Evolutionary conservation across 163 green algal genomes (phyloP).

Genomic region (Scenedesmus sp.): DNA sequence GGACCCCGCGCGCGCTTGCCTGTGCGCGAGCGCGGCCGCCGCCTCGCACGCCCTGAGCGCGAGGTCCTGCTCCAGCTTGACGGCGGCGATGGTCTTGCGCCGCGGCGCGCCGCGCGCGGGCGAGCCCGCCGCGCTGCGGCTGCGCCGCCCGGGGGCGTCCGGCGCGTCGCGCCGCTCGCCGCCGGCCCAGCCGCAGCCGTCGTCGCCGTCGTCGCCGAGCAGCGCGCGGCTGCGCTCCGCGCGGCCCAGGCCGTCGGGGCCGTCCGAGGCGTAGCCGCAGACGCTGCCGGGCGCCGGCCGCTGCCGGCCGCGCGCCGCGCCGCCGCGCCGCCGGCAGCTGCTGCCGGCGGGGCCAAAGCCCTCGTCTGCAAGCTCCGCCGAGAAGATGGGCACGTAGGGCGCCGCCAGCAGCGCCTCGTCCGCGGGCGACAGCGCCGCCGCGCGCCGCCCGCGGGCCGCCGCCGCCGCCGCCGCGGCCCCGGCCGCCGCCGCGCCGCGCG

Average conservation of each 20-base stretch:
- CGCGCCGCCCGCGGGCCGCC: neutral
- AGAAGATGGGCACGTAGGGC: slow-evolving; percentile 52
- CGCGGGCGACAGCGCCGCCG: slow-evolving; percentile 15
- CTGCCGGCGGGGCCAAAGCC: slow-evolving; percentile 9
- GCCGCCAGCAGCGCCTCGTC: slow-evolving; percentile 47
- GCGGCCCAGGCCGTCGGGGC: slow-evolving; percentile 19
- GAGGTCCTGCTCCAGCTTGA: slow-evolving; percentile 84
- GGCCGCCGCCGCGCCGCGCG: neutral
- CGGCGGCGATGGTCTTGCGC: slow-evolving; percentile 64
- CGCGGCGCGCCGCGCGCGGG: slow-evolving; percentile 11
- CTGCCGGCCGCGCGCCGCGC: neutral
- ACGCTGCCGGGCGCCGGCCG: neutral
- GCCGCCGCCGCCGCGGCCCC: neutral
- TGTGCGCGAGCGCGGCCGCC: slow-evolving; percentile 33
- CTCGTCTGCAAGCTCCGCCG: slow-evolving; percentile 21
- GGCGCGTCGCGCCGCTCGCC: too few species aligned
- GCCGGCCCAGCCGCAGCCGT: neutral
- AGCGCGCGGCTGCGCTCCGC: too few species aligned
- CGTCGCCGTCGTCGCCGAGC: neutral
- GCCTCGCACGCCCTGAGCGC: slow-evolving; percentile 60
- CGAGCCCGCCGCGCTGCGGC: slow-evolving; percentile 23
- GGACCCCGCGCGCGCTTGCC: too few species aligned
- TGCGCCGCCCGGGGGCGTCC: too few species aligned
- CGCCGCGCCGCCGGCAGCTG: neutral
- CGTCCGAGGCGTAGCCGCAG: slow-evolving; percentile 45